Evolutionary conservation across 2,329 filamentous ascomycete species (phyloP), one percentile per base, ranked within the genome.

Genomic region (Fusarium pseudonygamai): DNA sequence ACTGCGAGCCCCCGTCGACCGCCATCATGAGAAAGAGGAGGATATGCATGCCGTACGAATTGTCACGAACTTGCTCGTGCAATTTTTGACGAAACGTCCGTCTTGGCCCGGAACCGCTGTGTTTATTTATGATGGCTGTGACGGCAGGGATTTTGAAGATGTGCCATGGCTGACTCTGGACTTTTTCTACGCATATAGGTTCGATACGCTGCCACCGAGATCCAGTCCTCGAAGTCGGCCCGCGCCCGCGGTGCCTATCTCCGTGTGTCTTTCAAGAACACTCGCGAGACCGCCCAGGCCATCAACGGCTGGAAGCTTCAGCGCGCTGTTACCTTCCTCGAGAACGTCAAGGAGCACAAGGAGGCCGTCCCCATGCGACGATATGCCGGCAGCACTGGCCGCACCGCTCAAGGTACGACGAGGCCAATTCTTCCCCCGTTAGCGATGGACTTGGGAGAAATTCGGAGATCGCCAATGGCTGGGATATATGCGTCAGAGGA

Each of bases 211-310:
- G 93, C 93, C 85, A 93, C 92, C 84, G 90, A 95, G 85, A 96
- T 97, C 85, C 89, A 93, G 82, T 88, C 92, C 86, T 90, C 92
- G 81, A 98, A 97, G 91, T 97, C 94, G 88, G 96, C 96, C 87
- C 94, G 96, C 89, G 93, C 96, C 84, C 95, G 96, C 88, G 96
- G 97, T 87, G 95, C 95, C 85, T 99, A 98, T 91, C 93, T 99
- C 82, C 95, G 96, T 85, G 96, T 98, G 82, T 97, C 94, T 81
- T 99, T 98, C 94, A 99, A 99, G 93, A 99, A 99, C 93, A 99
- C 96, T 85, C 95, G 96, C 84, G 97, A 99, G 91, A 98, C 96
- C 79, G 96, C 97, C 78, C 96, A 98, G 90, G 95, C 95, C 83
- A 97, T 99, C 92, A 98, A 96, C 88, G 96, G 96, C 88, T 97